Conservation (phyloP, 345 rosid genomes). For the Theobroma cacao region DNA sequence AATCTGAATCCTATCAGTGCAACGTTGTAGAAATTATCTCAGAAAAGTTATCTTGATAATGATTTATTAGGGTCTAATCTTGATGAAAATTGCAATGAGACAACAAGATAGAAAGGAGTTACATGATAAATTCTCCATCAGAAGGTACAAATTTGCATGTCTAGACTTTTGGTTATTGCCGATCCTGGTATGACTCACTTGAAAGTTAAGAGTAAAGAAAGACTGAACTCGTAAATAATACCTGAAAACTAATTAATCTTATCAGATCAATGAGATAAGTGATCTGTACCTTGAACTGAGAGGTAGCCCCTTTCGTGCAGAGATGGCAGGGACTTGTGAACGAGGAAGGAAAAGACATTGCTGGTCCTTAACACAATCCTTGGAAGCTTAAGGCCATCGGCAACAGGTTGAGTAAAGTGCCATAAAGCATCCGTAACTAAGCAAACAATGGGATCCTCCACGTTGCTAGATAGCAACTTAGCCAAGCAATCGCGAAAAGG, state of each 20-base stretch:
- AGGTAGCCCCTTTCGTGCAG: constrained; percentile 32
- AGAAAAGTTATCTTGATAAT: too few species aligned
- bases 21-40: too few species aligned
- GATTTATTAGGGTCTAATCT: too few species aligned
- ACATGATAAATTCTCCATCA: too few species aligned
- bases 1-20: too few species aligned
- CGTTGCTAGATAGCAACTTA: constrained; percentile 21
- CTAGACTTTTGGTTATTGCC: too few species aligned
- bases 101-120: too few species aligned
- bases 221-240: too few species aligned
- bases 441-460: constrained; percentile 35
- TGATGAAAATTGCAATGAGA: too few species aligned
- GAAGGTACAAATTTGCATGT: too few species aligned
- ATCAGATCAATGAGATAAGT: neutral
- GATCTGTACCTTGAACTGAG: constrained; percentile 25
- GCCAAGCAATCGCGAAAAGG: constrained; percentile 41
- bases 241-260: neutral
- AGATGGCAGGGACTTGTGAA: constrained; percentile 15
- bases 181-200: too few species aligned
- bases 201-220: too few species aligned
- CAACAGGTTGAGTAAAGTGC: constrained; percentile 34
- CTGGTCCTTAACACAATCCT: constrained; percentile 48
- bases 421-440: constrained; percentile 49
- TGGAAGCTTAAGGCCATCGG: constrained; percentile 36
- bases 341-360: constrained; percentile 30